These are phyloP conservation scores for Rhododendron vialii DNA, from an alignment of 148 eudicot genomes.

Conservation along the genomic window DNA sequence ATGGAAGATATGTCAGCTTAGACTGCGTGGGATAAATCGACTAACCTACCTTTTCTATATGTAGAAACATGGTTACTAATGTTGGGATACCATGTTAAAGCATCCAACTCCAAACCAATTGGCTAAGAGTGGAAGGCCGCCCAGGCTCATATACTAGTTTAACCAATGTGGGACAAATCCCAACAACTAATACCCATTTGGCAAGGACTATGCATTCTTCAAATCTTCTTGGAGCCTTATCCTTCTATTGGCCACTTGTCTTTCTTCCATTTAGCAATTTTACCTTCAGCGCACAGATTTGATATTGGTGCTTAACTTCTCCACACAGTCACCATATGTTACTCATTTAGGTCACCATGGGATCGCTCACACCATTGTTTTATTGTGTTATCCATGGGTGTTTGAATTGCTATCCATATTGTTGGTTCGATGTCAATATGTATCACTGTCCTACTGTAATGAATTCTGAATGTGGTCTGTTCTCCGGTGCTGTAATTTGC, in stretches of 20 bases:
- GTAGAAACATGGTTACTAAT: neutral
- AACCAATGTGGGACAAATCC: too few species aligned
- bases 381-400: neutral
- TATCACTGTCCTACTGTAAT: neutral
- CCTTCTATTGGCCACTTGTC: neutral
- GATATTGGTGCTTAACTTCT: neutral
- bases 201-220: neutral
- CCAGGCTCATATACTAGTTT: too few species aligned
- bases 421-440: neutral
- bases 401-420: neutral
- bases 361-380: neutral
- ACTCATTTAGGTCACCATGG: neutral
- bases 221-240: neutral
- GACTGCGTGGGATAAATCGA: neutral
- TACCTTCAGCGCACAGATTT: neutral
- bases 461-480: neutral
- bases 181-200: neutral
- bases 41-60: neutral
- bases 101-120: too few species aligned
- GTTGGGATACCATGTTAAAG: too few species aligned
- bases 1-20: neutral
- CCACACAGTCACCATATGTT: neutral
- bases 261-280: neutral
- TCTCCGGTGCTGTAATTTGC: slow-evolving; percentile 23
- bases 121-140: too few species aligned